These are phyloP conservation scores for Ogataea glucozyma DNA, from an alignment of 805 yeast genomes.

Conservation along the genomic window DNA sequence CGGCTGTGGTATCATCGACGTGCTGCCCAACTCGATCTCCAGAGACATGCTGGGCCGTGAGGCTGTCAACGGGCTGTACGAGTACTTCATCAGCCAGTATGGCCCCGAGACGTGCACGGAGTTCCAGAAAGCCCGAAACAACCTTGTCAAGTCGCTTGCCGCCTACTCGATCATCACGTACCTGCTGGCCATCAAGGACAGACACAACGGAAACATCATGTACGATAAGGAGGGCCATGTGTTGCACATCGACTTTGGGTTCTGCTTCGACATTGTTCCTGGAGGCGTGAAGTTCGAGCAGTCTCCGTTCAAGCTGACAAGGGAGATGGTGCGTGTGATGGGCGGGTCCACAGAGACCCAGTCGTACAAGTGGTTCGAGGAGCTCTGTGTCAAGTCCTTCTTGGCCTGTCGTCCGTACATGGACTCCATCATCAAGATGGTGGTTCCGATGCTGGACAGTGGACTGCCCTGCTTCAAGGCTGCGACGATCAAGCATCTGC, in stretches of 20 bases:
- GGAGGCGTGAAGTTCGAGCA: slow-evolving; percentile 98
- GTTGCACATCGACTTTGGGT: slow-evolving; percentile 96
- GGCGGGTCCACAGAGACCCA: slow-evolving; percentile 88
- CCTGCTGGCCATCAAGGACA: slow-evolving; percentile 88
- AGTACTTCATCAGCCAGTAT: slow-evolving; percentile 86
- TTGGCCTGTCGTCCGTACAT: slow-evolving; percentile 85
- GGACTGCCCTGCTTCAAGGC: slow-evolving; percentile 97
- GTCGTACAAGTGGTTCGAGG: slow-evolving; percentile 92
- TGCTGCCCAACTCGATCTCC: slow-evolving; percentile 89
- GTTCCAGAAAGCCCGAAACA: slow-evolving; percentile 88
- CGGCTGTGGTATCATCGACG: slow-evolving; percentile 99
- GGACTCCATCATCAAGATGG: slow-evolving; percentile 82
- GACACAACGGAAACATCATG: slow-evolving; percentile 98
- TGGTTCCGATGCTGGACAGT: slow-evolving; percentile 89
- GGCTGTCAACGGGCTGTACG: slow-evolving; percentile 95
- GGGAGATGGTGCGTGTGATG: slow-evolving; percentile 93
- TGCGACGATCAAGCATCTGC: slow-evolving; percentile 75
- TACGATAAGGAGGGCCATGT: slow-evolving; percentile 94
- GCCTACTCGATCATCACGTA: slow-evolving; percentile 93
- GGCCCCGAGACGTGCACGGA: slow-evolving; percentile 92
- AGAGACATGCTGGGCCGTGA: slow-evolving; percentile 99
- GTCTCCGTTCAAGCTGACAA: slow-evolving; percentile 96
- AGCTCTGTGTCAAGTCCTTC: slow-evolving; percentile 89
- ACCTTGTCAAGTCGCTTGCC: slow-evolving; percentile 90
- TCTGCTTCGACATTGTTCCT: slow-evolving; percentile 97